A percentile compares a stretch with the other conserved stretches of the same genome.
Conservation (phyloP, 2,329 filamentous ascomycete species). For the Penicillium sp. region DNA sequence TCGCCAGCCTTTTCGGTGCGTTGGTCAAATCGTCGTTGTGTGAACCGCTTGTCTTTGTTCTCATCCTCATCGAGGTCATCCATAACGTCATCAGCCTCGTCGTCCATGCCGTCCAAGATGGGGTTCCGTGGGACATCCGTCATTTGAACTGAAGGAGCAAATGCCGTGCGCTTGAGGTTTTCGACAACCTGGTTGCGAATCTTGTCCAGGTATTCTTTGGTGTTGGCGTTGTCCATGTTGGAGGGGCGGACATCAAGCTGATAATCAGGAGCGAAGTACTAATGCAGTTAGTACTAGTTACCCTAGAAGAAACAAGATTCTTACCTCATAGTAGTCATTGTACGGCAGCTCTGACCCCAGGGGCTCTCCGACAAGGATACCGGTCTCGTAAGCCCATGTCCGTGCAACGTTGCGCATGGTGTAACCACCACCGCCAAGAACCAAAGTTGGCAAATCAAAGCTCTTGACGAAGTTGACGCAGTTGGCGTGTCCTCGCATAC, state of each 20-base stretch:
- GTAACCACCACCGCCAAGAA: slow-evolving; percentile 66
- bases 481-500: slow-evolving; percentile 68
- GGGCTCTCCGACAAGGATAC: slow-evolving; percentile 76
- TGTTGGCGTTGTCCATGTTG: slow-evolving; percentile 72
- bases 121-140: slow-evolving; percentile 60
- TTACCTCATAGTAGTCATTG: slow-evolving; percentile 86
- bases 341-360: slow-evolving; percentile 84
- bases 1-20: slow-evolving; percentile 73
- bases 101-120: slow-evolving; percentile 55
- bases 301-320: slow-evolving; percentile 10
- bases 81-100: slow-evolving; percentile 62
- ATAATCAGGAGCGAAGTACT: slow-evolving; percentile 69
- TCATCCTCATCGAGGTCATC: slow-evolving; percentile 78
- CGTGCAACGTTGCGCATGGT: slow-evolving; percentile 65
- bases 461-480: slow-evolving; percentile 68
- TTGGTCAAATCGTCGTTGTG: slow-evolving; percentile 78
- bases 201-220: slow-evolving; percentile 65
- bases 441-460: slow-evolving; percentile 63
- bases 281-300: slow-evolving; percentile 24
- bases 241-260: slow-evolving; percentile 67
- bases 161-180: slow-evolving; percentile 62
- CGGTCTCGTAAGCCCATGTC: slow-evolving; percentile 67
- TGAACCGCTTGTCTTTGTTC: slow-evolving; percentile 78
- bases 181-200: slow-evolving; percentile 65
- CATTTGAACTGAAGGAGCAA: slow-evolving; percentile 63